phyloP scores from a whole-genome alignment of 2,329 filamentous ascomycete genomes.

The Claviceps digitariae region DNA sequence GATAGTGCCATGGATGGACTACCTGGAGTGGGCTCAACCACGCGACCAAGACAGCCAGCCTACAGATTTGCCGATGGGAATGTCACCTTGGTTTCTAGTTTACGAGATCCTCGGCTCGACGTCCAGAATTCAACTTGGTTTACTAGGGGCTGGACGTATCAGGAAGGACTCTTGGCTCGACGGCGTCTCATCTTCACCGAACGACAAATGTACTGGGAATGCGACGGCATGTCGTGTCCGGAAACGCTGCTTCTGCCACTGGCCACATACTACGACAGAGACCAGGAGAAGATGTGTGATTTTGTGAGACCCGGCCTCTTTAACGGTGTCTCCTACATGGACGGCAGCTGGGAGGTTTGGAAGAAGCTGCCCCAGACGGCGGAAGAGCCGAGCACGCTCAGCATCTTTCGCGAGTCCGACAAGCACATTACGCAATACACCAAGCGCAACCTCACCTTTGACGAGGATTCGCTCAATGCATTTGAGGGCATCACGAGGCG shows the following conservation, averaged over 20 bases:
- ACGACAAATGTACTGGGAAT: constrained; percentile 27
- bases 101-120: constrained; percentile 17
- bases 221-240: constrained; percentile 23
- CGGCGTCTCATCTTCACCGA: constrained; percentile 25
- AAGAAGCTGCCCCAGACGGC: constrained; percentile 16
- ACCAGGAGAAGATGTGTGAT: constrained; percentile 21
- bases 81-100: constrained; percentile 20
- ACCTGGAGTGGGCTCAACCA: constrained; percentile 19
- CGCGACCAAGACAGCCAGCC: constrained; percentile 15
- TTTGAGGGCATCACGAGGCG: constrained; percentile 19
- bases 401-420: constrained; percentile 22
- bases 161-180: constrained; percentile 23
- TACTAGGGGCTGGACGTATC: constrained; percentile 25
- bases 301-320: constrained; percentile 22
- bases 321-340: constrained; percentile 21
- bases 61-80: constrained; percentile 19
- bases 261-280: constrained; percentile 17
- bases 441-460: constrained; percentile 14
- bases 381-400: constrained; percentile 20
- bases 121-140: constrained; percentile 21
- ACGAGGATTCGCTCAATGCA: constrained; percentile 20
- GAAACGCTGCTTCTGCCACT: constrained; percentile 20
- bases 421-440: constrained; percentile 22
- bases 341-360: constrained; percentile 23
- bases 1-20: constrained; percentile 20